Conservation (phyloP, 768 basidiomycete species). For the Kwoniella botswanensis region DNA sequence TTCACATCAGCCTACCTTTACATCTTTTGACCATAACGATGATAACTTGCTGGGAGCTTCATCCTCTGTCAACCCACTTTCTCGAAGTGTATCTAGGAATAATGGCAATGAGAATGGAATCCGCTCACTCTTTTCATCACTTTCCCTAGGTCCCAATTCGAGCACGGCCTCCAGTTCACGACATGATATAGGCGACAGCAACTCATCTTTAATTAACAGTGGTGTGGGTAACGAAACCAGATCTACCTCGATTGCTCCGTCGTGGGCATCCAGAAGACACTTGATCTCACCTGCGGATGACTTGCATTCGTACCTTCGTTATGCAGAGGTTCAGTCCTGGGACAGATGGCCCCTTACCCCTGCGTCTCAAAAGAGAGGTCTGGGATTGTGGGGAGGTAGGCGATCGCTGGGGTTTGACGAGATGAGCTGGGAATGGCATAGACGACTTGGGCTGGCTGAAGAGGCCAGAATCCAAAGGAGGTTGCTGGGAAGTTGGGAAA, state of each 20-base stretch:
- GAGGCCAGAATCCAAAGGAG: conserved; percentile 18
- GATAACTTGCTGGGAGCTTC: not conserved
- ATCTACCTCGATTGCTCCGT: not conserved
- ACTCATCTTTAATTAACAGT: not conserved
- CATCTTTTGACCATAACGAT: not conserved
- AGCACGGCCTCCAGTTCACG: not conserved
- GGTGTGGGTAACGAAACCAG: not conserved
- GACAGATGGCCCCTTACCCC: conserved; percentile 27
- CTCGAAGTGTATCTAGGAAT: not conserved
- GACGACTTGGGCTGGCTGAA: conserved; percentile 38
- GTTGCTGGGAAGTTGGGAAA: conserved; percentile 35
- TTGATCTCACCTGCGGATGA: conserved; percentile 33
- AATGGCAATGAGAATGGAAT: conserved; percentile 9
- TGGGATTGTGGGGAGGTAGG: conserved; percentile 24
- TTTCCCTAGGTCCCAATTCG: conserved; percentile 19
- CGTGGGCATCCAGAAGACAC: not conserved
- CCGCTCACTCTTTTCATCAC: conserved; percentile 34
- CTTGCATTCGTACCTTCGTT: conserved; percentile 30
- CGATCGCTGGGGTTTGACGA: conserved; percentile 30
- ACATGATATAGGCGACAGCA: not conserved
- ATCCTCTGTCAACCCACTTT: not conserved
- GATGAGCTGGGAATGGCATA: conserved; percentile 49
- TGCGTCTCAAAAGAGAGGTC: not conserved
- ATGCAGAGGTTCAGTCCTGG: conserved; percentile 33
- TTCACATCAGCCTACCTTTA: conserved; percentile 18